phyloP scores from a whole-genome alignment of 2,329 filamentous ascomycete species.

The Ceratocystis cacaofunesta region DNA sequence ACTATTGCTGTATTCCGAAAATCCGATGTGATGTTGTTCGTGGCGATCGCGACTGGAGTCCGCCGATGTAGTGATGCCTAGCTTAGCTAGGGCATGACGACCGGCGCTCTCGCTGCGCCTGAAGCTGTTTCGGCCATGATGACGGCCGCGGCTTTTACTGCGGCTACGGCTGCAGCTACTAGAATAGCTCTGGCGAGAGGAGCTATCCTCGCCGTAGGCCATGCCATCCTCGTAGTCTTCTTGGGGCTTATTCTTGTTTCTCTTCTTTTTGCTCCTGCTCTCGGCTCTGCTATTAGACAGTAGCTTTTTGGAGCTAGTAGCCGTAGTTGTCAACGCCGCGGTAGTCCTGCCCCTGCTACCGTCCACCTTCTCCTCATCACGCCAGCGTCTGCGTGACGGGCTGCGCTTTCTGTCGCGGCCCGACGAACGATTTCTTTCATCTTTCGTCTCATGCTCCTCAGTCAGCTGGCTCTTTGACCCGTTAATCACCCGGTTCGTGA shows the following conservation, averaged over 20 bases:
- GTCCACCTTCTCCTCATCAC: conserved; percentile 28
- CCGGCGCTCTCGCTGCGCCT: conserved; percentile 26
- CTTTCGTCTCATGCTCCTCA: conserved; percentile 42
- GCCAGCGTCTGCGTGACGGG: conserved; percentile 10
- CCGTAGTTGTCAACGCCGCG: conserved; percentile 49
- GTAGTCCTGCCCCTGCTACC: conserved; percentile 28
- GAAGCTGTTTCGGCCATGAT: not conserved
- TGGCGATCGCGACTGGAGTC: not conserved
- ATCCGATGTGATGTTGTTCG: not conserved
- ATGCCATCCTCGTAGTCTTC: conserved; percentile 12
- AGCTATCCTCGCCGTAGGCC: conserved; percentile 26
- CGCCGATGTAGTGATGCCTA: conserved; percentile 37
- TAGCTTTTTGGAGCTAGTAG: conserved; percentile 45
- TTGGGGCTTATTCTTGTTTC: not conserved
- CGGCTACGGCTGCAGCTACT: conserved; percentile 18
- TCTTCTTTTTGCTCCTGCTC: conserved; percentile 25
- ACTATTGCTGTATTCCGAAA: not conserved
- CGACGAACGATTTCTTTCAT: conserved; percentile 20
- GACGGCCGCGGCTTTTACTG: conserved; percentile 44
- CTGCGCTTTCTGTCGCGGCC: conserved; percentile 20
- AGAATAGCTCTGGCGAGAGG: conserved; percentile 33
- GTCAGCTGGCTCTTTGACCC: conserved; percentile 55
- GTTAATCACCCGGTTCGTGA: conserved; percentile 74
- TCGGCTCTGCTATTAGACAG: not conserved
- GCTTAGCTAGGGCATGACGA: conserved; percentile 45